Conservation (phyloP, 345 rosid species). For the Cardamine chenopodiifolia region DNA sequence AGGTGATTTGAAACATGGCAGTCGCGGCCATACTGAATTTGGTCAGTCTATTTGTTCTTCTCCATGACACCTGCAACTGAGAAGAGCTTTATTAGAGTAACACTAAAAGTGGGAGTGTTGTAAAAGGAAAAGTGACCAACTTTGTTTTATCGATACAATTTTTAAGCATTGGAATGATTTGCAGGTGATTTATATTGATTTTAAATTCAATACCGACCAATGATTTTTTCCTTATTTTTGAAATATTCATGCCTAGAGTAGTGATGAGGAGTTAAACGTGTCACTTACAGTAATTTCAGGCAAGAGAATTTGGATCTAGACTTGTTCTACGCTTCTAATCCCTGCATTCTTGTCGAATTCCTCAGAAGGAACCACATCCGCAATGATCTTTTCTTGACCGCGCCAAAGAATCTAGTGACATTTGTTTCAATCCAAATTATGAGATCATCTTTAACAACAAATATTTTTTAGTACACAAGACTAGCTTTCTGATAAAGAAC, state of each 20-base stretch:
- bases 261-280: background rate
- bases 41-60: constrained; percentile 22
- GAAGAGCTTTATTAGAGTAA: background rate
- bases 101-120: background rate
- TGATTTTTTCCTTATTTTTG: background rate
- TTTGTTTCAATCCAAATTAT: constrained; percentile 19
- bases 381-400: constrained; percentile 73
- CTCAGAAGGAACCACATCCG: constrained; percentile 65
- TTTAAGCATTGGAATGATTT: background rate
- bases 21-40: background rate
- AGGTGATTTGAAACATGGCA: constrained; percentile 11
- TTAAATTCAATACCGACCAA: background rate
- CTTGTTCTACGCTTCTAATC: constrained; percentile 49
- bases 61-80: constrained; percentile 27
- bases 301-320: constrained; percentile 38
- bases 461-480: background rate
- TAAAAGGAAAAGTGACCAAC: background rate
- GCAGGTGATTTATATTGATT: constrained; percentile 3
- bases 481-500: background rate
- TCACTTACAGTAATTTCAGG: constrained; percentile 39
- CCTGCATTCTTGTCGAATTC: constrained; percentile 75
- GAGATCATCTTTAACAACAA: background rate
- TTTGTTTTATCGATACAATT: background rate
- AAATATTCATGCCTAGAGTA: background rate
- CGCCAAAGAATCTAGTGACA: constrained; percentile 70